Conservation (phyloP, 129 eudicot species). For the Helianthus tuberosus region DNA sequence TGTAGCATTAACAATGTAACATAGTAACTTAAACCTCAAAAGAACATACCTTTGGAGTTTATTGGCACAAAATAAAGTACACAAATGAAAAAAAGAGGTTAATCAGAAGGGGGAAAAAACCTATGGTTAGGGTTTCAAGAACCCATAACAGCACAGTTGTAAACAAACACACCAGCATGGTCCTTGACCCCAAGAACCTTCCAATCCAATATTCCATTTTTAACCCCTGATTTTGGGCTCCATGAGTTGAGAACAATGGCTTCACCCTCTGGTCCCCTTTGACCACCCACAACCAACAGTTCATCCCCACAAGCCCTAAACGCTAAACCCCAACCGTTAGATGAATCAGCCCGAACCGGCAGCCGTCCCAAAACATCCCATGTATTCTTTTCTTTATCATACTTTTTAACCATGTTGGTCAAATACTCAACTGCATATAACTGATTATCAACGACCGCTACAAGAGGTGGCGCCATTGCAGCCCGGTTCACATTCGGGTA, state of each 20-base stretch:
- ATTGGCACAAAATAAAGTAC: constrained; percentile 34
- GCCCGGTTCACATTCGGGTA: constrained; percentile 62
- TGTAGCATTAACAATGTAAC: constrained; percentile 7
- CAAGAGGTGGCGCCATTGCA: constrained; percentile 82
- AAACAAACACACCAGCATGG: constrained; percentile 74
- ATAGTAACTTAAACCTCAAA: constrained; percentile 19
- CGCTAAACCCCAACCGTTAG: constrained; percentile 80
- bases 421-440: constrained; percentile 62
- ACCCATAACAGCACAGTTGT: constrained; percentile 86
- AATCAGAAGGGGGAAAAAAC: constrained; percentile 30
- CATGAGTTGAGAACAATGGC: constrained; percentile 68
- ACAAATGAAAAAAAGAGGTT: constrained; percentile 25
- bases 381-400: constrained; percentile 53
- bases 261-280: constrained; percentile 70
- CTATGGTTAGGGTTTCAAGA: constrained; percentile 50
- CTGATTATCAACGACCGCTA: constrained; percentile 68
- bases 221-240: constrained; percentile 55
- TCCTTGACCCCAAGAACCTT: constrained; percentile 70
- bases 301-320: constrained; percentile 64
- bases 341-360: constrained; percentile 63
- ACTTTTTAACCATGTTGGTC: constrained; percentile 57
- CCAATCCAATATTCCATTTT: constrained; percentile 65
- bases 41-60: constrained; percentile 29
- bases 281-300: constrained; percentile 76
- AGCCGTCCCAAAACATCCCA: constrained; percentile 73